Base-by-base conservation (phyloP, 306 rosid species). In the Sphenostylis stenocarpa region DNA sequence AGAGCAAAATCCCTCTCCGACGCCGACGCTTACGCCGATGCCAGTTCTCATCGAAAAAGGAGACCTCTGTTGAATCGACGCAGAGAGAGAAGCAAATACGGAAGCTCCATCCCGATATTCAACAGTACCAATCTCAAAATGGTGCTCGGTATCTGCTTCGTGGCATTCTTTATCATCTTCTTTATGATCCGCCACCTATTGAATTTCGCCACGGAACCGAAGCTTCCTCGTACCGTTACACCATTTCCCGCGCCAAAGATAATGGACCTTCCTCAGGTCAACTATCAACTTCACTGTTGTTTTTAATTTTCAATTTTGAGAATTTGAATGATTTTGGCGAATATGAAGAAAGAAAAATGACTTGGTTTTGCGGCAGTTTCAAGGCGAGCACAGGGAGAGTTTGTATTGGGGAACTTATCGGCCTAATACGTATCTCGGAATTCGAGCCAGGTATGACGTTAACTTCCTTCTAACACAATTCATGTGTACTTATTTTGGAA, bases 361-460 rank as follows among this genome's bases (percentile, higher is more conserved):
- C 10, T 77, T 70, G 71, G 34, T 31, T 31, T 58, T 34, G 47
- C 38, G 21, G 71, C 89, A 95, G 99, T 95, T 95, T 88, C 96
- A 92, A 85, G 99, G 97, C 20, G 84, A 87, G 84, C 99, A 95
- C 75, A 89, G 78, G 86, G 99, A 95, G 88, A 92, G 94, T 81
- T 77, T 95, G 93, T 92, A 92, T 47, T 95, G 98, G 97, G 98
- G 98, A 82, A 95, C 98, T 10, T 92, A 92, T 85, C 97, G 98
- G 19, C 98, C 98, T 26, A 95, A 92, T 51, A 86, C 84, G 4
- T 95, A 95, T 84, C 87, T 95, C 7, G 98, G 98, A 78, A 79
- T 95, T 78, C 93, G 98, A 44, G 91, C 98, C 15, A 92, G 98
- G 98, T 92, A 75, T 67, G 68, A 19, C 24, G 16, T 72, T 72